Base-by-base conservation (phyloP, 345 rosid species). In the Mangifera indica region DNA sequence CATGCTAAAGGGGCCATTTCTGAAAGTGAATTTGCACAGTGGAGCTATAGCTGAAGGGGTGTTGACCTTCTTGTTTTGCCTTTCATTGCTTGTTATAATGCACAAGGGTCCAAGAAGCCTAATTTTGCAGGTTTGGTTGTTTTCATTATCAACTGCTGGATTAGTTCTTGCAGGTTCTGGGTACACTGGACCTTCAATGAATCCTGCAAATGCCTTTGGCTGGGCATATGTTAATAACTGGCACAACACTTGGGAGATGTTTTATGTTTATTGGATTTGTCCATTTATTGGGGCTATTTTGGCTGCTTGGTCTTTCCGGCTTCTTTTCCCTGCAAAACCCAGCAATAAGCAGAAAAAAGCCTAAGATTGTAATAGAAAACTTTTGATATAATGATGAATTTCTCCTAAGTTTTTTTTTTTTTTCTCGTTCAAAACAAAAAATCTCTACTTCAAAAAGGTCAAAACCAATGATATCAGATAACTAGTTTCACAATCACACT, bases 131-230 rank as follows among this genome's bases (percentile, higher is more conserved):
- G 67, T 82, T 4, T 88, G 86, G 89, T 60, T 88, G 75, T 67
- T 85, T 72, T 83, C 90, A 13, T 44, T 67, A 44, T 63, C 72
- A 10, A 90, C 93, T 0, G 77, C 83, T 34, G 79, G 70, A 10
- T 74, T 87, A 59, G 85, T 85, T n/a, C 21, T 74, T 8, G 44
- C 75, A 0, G 96, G 96, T n/a, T 75, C 86, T 1, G 55, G 72
- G 20, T 90, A 79, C 73, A 90, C 96, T 0, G 96, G 96, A 14
- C 89, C 93, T 69, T 78, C 88, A 42, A 78, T 88, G 87, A 90
- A 90, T 66, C 96, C 96, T 8, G 91, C 93, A 9, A 88, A 79
- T 78, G 96, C 96, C 3, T 87, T 81, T 65, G 96, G 91, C 5
- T 88, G 96, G 96, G 96, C 96, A 9, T 87, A 83, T 65, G 71